Percentiles rank a stretch among this genome's conserved stretches.
These are phyloP conservation scores for Fusarium citri DNA, from an alignment of 2,329 filamentous ascomycete species.

Conservation along the genomic window DNA sequence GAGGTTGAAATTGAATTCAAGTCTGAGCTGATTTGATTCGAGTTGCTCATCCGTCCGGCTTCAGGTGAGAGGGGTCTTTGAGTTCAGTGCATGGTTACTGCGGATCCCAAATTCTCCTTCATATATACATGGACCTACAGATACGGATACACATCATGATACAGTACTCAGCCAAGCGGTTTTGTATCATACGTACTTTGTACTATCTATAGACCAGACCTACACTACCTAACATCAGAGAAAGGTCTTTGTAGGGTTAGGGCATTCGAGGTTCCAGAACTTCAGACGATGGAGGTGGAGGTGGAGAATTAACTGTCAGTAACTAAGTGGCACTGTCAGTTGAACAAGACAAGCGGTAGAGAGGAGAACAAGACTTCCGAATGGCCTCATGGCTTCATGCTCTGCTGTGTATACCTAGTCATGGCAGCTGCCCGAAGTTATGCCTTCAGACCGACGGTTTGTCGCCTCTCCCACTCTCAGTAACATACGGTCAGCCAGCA, in stretches of 20 bases:
- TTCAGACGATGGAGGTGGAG: slow-evolving; percentile 21
- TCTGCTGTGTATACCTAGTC: not conserved
- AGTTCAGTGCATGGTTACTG: slow-evolving; percentile 6
- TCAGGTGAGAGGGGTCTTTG: slow-evolving; percentile 1
- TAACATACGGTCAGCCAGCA: not conserved
- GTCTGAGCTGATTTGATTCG: not conserved
- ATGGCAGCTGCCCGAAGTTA: slow-evolving; percentile 4
- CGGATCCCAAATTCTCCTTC: slow-evolving; percentile 11
- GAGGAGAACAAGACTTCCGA: not conserved
- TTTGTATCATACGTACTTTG: slow-evolving; percentile 1
- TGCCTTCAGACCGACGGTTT: slow-evolving; percentile 12
- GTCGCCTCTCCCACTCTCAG: not conserved
- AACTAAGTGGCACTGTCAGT: slow-evolving; percentile 21
- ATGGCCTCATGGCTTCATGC: not conserved
- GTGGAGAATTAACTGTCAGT: slow-evolving; percentile 14
- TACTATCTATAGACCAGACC: not conserved
- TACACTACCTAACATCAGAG: not conserved
- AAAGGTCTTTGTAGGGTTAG: slow-evolving; percentile 11
- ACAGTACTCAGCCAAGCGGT: slow-evolving; percentile 15
- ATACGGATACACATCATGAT: not conserved
- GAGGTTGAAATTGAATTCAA: slow-evolving; percentile 2
- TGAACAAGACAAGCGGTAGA: not conserved
- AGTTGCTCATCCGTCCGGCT: not conserved
- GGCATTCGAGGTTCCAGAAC: slow-evolving; percentile 25
- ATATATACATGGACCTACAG: not conserved